Base-by-base conservation (phyloP, 352 stramenopile species). In the Globisporangium solare region DNA sequence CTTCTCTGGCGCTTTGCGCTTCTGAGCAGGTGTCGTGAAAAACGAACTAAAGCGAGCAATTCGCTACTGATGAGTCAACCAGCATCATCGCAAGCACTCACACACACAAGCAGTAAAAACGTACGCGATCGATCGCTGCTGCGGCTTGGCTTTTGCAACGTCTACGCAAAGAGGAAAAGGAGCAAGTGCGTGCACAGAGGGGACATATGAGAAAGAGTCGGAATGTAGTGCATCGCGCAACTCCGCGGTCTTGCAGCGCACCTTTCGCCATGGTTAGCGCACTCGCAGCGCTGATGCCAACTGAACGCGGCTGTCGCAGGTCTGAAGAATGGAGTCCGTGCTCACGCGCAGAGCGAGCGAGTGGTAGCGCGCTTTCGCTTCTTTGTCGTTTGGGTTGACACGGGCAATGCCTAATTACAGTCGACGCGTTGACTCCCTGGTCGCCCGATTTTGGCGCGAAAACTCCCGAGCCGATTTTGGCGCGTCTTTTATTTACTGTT, bases 41-140 rank as follows among this genome's bases (percentile, higher is more conserved):
- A 91, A 91, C 56, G 80, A 75, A 40, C 74, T 84, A 48, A 35
- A 20, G 41, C 24, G 35, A 54, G 18, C 10, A 24, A 40, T 13
- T 27, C 24, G 24, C 24, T 27, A 27, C 2, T 27, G 24, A 27
- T 27, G 24, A 27, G 24, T 27, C 24, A 27, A 27, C 24, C 24
- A 27, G 24, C 5, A 27, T 27, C 10, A 32, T 18, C 12, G n/a
- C 14, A 31, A 37, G 13, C 11, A 7, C 18, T n/a, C n/a, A 15
- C 21, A 35, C 3, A 35, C 4, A 35, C 6, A 3, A 35, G 27
- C 27, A 11, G 7, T 6, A 35, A 35, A 20, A 37, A 70, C 74
- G 47, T 73, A 89, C 76, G 52, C 80, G 71, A 91, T 88, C 27
- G 79, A 86, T 51, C 72, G 64, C 68, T 91, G 81, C 63, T 83